These are phyloP conservation scores for Colletotrichum horii DNA, from an alignment of 2,329 filamentous ascomycete species.

Conservation along the genomic window DNA sequence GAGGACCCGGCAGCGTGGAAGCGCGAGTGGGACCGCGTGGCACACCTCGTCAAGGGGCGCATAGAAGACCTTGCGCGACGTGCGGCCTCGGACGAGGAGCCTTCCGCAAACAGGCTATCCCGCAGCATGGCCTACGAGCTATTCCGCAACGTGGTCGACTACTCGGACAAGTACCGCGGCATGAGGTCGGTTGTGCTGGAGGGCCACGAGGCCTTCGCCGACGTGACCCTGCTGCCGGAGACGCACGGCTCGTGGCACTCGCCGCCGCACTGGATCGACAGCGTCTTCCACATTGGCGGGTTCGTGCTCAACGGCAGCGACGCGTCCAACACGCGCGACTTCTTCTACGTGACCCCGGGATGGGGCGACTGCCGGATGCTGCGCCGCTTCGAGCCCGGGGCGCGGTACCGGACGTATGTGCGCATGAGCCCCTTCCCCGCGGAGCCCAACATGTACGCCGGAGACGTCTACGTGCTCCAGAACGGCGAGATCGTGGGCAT, in stretches of 20 bases:
- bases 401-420: background rate
- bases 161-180: background rate
- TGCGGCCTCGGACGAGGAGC: background rate
- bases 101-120: background rate
- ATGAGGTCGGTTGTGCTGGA: constrained; percentile 2
- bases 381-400: background rate
- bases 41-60: constrained; percentile 34
- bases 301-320: background rate
- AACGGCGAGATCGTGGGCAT: background rate
- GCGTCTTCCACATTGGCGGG: background rate
- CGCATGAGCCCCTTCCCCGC: background rate
- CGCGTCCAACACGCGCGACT: background rate
- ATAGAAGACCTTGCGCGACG: background rate
- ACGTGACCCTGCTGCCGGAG: constrained; percentile 9
- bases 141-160: background rate
- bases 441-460: background rate
- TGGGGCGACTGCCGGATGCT: background rate
- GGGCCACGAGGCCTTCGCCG: constrained; percentile 24
- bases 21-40: constrained; percentile 58
- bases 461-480: background rate
- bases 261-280: background rate
- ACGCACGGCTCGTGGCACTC: background rate
- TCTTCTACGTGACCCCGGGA: background rate
- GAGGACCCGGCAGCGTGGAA: constrained; percentile 58
- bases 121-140: background rate